phyloP scores from a whole-genome alignment of 495 filamentous ascomycete genomes.

The Aspergillus egyptiacus region DNA sequence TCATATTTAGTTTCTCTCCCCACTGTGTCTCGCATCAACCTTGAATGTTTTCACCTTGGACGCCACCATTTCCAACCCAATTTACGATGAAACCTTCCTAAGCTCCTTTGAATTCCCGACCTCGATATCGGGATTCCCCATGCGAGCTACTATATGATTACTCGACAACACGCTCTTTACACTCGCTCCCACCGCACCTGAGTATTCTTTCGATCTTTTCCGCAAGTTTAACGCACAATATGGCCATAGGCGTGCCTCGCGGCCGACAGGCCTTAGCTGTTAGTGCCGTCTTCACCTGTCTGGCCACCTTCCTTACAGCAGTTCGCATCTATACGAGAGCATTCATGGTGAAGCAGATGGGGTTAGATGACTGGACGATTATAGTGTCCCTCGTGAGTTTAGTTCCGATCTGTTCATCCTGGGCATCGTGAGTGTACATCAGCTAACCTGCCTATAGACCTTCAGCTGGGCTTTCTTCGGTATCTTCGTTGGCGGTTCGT shows the following conservation, averaged over 20 bases:
- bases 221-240: conserved; percentile 12
- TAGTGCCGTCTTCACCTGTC: conserved; percentile 27
- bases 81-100: too few species aligned
- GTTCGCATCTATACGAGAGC: conserved; percentile 48
- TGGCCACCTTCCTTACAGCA: conserved; percentile 27
- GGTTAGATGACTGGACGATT: conserved; percentile 46
- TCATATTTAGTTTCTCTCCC: too few species aligned
- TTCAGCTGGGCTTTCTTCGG: conserved; percentile 36
- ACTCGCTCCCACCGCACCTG: too few species aligned
- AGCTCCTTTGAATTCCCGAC: too few species aligned
- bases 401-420: background rate
- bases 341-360: conserved; percentile 51
- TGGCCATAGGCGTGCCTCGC: conserved; percentile 26
- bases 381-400: conserved; percentile 25
- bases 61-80: too few species aligned
- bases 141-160: too few species aligned
- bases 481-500: conserved; percentile 30
- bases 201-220: background rate
- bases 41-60: too few species aligned
- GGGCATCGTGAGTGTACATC: background rate
- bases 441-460: conserved; percentile 11
- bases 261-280: conserved; percentile 27
- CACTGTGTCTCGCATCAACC: too few species aligned
- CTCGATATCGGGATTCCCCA: too few species aligned
- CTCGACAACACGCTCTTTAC: too few species aligned